Evolutionary conservation across 176 grass and related monocot species (phyloP).

Genomic region (Oryza punctata): DNA sequence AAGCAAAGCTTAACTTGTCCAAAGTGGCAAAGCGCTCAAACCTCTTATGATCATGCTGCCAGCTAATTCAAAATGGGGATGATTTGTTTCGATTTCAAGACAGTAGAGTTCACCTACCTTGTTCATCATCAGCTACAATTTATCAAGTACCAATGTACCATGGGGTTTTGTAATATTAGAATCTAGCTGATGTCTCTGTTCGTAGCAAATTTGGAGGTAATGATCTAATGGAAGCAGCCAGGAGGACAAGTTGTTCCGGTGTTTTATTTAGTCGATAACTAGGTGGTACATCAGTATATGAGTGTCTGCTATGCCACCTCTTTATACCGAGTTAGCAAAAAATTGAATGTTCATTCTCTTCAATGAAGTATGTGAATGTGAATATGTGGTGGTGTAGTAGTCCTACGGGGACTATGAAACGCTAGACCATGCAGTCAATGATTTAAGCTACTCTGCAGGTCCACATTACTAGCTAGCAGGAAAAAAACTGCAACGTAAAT

Average conservation of each 20-base stretch:
- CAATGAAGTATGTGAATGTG: background rate
- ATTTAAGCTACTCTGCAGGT: background rate
- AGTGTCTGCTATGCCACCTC: background rate
- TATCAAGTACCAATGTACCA: conserved; percentile 20
- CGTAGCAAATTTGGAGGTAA: background rate
- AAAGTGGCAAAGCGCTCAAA: too few species aligned
- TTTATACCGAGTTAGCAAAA: background rate
- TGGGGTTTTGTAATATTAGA: background rate
- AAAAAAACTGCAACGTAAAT: background rate
- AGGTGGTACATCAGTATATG: background rate
- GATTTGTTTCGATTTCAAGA: conserved; percentile 17
- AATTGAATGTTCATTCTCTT: conserved; percentile 3
- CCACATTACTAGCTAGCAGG: background rate
- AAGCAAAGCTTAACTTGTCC: conserved; percentile 16
- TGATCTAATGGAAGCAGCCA: background rate
- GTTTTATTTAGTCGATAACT: conserved; percentile 14
- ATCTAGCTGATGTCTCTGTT: background rate
- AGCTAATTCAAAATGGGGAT: conserved; percentile 27
- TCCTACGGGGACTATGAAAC: background rate
- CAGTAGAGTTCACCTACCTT: conserved; percentile 11
- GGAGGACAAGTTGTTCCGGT: conserved; percentile 1
- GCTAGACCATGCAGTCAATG: background rate
- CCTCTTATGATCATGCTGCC: conserved; percentile 13
- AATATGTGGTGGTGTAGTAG: conserved; percentile 17
- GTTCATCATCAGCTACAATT: background rate